Conservation (phyloP, 1,139 yeast species). For the Zygosaccharomyces pseudobailii region DNA sequence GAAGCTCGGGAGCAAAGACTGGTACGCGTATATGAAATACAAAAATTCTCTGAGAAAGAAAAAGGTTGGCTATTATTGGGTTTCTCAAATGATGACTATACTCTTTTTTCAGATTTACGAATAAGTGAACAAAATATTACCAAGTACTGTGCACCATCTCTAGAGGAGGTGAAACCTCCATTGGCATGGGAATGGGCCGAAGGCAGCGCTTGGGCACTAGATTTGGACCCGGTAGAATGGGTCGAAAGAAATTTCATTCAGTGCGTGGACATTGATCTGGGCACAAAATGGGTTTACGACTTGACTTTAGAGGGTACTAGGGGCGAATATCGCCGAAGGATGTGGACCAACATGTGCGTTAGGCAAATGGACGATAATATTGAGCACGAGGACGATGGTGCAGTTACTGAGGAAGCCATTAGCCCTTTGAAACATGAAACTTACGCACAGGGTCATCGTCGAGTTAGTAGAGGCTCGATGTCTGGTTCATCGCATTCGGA, state of each 20-base stretch:
- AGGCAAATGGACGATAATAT: constrained; percentile 19
- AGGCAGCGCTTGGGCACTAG: constrained; percentile 50
- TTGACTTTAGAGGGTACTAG: constrained; percentile 28
- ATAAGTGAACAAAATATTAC: constrained; percentile 26
- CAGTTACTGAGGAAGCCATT: constrained; percentile 10
- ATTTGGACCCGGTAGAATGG: constrained; percentile 57
- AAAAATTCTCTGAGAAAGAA: constrained; percentile 44
- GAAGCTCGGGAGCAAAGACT: constrained; percentile 37
- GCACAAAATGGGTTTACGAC: constrained; percentile 79
- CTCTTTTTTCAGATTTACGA: constrained; percentile 40
- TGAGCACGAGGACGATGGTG: constrained; percentile 6
- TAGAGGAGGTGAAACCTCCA: constrained; percentile 50
- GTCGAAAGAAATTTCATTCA: constrained; percentile 50
- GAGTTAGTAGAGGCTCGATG: constrained; percentile 25
- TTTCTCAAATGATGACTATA: constrained; percentile 50
- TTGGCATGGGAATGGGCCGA: constrained; percentile 49
- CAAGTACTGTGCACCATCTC: constrained; percentile 27
- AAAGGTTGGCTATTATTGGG: constrained; percentile 61
- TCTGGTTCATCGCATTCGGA: constrained; percentile 17
- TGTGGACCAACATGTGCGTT: constrained; percentile 46
- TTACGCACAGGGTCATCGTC: constrained; percentile 12
- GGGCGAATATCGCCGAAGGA: constrained; percentile 45
- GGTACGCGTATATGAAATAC: constrained; percentile 71
- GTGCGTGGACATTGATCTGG: constrained; percentile 55
- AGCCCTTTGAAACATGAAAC: constrained; percentile 18